Evolutionary conservation across 371 early-diverging fungal genomes (phyloP).

Genomic region (Mortierella sp.): DNA sequence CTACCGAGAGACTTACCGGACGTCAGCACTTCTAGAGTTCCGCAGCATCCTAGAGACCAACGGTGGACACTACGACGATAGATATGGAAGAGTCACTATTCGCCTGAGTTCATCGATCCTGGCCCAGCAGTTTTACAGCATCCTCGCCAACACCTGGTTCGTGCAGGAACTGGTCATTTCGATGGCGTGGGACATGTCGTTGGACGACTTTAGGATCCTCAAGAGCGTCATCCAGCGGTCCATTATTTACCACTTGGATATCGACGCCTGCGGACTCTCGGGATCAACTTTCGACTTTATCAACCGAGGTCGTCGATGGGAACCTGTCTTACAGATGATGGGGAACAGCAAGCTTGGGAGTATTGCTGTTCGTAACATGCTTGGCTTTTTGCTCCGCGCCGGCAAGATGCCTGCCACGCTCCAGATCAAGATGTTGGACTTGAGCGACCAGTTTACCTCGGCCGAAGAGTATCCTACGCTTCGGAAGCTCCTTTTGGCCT

Average conservation of each 20-base stretch:
- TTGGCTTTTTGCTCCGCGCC: neutral
- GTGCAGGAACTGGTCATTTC: neutral
- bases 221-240: neutral
- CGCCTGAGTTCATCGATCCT: neutral
- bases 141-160: neutral
- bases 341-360: neutral
- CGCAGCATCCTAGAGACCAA: neutral
- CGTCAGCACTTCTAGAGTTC: neutral
- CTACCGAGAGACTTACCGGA: neutral
- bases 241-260: neutral
- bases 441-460: neutral
- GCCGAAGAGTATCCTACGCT: neutral
- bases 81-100: neutral
- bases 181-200: conserved; percentile 1
- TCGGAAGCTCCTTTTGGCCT: neutral
- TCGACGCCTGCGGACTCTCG: neutral
- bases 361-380: neutral
- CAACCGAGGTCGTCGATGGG: conserved; percentile 11
- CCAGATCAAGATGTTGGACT: neutral
- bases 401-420: neutral
- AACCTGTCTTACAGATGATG: conserved; percentile 7
- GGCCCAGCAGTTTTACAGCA: neutral
- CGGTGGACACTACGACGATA: neutral
- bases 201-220: neutral
- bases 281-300: neutral